Conservation (phyloP, 257 asterid species). For the Fraxinus anomala region DNA sequence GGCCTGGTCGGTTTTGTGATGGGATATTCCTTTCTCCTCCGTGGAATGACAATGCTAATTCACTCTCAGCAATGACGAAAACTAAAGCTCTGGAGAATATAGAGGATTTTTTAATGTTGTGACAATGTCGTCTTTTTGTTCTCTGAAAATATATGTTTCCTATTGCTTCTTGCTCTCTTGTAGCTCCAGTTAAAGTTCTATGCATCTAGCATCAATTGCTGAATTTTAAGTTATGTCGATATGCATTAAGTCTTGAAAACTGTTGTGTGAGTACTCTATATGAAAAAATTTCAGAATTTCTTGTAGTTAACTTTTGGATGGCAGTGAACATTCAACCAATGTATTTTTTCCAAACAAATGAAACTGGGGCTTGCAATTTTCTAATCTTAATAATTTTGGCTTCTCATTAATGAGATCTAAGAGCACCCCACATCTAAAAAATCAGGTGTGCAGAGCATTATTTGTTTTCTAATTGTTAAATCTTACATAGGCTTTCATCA, state of each 20-base stretch:
- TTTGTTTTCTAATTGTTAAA: constrained; percentile 15
- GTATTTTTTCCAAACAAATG: background rate
- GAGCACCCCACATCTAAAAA: constrained; percentile 7
- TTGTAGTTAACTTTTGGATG: background rate
- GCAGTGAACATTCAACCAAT: background rate
- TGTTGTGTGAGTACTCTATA: background rate
- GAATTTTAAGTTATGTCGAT: constrained; percentile 1
- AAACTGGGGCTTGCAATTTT: background rate
- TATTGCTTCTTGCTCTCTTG: background rate
- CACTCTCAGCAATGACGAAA: background rate
- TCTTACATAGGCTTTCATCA: constrained; percentile 26
- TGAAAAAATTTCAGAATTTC: background rate
- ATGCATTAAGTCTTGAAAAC: background rate
- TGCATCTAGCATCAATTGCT: constrained; percentile 12
- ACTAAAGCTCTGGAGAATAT: background rate
- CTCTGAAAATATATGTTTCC: background rate
- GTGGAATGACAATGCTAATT: constrained; percentile 2
- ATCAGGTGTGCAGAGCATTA: constrained; percentile 1
- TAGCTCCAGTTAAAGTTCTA: background rate
- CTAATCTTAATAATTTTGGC: background rate
- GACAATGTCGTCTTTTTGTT: background rate
- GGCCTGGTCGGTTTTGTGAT: background rate
- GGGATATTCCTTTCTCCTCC: constrained; percentile 1
- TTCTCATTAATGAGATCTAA: background rate
- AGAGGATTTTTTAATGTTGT: background rate